Conservation (phyloP, 371 early-diverging fungal genomes). For the Parasitella parasitica region DNA sequence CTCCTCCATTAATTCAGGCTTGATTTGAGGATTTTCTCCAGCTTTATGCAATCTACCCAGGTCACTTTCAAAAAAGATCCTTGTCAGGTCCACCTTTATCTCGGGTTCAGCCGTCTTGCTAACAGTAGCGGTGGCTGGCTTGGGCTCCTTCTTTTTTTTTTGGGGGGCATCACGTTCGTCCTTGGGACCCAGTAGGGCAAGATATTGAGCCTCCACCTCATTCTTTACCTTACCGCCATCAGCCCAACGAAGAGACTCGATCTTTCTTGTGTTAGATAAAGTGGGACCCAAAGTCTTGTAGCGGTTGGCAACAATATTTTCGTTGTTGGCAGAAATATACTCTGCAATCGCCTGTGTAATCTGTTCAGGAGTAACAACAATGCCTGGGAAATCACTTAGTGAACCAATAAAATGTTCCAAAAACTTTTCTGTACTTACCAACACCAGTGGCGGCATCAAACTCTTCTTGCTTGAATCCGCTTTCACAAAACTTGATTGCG, state of each 20-base stretch:
- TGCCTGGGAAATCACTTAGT: slow-evolving; percentile 7
- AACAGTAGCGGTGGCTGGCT: slow-evolving; percentile 32
- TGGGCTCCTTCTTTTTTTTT: slow-evolving; percentile 63
- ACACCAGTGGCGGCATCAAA: slow-evolving; percentile 90
- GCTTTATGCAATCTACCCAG: slow-evolving; percentile 93
- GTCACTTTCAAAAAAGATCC: slow-evolving; percentile 89
- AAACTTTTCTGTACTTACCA: slow-evolving; percentile 50
- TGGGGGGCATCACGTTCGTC: slow-evolving; percentile 89
- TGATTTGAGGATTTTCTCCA: slow-evolving; percentile 98
- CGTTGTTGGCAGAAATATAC: slow-evolving; percentile 68
- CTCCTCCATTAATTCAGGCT: slow-evolving; percentile 84
- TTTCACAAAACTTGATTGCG: slow-evolving; percentile 85
- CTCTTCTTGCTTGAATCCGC: slow-evolving; percentile 58
- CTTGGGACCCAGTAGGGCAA: slow-evolving; percentile 89
- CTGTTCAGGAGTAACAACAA: slow-evolving; percentile 74
- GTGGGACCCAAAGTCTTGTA: slow-evolving; percentile 79
- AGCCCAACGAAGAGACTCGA: slow-evolving; percentile 86
- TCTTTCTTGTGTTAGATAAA: slow-evolving; percentile 70
- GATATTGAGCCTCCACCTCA: slow-evolving; percentile 81
- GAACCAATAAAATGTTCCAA: no score
- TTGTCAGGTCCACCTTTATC: slow-evolving; percentile 28
- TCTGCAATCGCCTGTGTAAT: slow-evolving; percentile 54
- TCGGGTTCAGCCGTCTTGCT: slow-evolving; percentile 45
- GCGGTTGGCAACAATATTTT: slow-evolving; percentile 75
- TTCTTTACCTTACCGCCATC: slow-evolving; percentile 83